phyloP scores from a whole-genome alignment of 1,284 basidiomycete species.

The Sphagnurus paluster region DNA sequence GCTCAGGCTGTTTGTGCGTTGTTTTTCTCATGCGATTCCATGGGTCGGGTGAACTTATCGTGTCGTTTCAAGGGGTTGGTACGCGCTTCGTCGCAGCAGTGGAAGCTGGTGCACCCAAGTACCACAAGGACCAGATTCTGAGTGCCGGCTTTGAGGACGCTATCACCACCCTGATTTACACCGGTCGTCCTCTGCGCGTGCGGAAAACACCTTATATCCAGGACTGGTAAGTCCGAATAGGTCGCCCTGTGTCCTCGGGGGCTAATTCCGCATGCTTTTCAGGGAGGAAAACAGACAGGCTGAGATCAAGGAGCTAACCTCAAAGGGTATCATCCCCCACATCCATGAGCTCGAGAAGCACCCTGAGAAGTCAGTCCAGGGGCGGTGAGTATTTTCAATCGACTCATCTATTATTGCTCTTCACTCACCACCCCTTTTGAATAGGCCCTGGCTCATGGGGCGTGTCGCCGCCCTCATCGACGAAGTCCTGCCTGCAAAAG shows the following conservation, averaged over 20 bases:
- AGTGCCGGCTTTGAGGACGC: constrained; percentile 71
- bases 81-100: constrained; percentile 85
- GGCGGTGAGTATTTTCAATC: constrained; percentile 21
- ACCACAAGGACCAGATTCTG: constrained; percentile 78
- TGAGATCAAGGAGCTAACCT: constrained; percentile 77
- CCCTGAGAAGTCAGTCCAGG: constrained; percentile 64
- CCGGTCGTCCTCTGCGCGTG: constrained; percentile 85
- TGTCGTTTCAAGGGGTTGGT: constrained; percentile 55
- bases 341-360: constrained; percentile 71
- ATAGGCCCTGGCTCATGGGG: constrained; percentile 73
- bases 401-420: background rate
- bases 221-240: constrained; percentile 55
- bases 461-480: constrained; percentile 74
- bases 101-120: constrained; percentile 80
- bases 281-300: constrained; percentile 60
- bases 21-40: constrained; percentile 25
- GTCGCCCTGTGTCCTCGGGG: background rate
- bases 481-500: constrained; percentile 76
- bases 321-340: constrained; percentile 76
- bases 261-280: constrained; percentile 1
- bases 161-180: constrained; percentile 81
- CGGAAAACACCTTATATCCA: constrained; percentile 79
- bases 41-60: background rate
- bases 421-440: background rate
- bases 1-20: constrained; percentile 75